These are phyloP conservation scores for Lunasporangiospora selenospora DNA, from an alignment of 192 early-diverging fungal species.

Conservation along the genomic window DNA sequence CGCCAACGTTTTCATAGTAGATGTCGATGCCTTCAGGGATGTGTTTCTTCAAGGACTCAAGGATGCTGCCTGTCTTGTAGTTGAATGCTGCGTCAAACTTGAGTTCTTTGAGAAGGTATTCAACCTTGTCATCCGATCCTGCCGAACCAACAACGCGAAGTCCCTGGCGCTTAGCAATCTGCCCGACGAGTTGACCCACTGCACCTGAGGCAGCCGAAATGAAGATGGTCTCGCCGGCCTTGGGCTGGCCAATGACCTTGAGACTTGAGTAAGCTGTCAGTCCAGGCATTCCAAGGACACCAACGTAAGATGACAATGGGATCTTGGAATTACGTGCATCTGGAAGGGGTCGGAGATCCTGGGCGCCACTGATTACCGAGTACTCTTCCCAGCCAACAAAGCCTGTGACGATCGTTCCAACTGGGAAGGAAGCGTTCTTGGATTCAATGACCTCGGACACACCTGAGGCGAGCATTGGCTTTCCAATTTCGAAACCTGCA, in stretches of 20 bases:
- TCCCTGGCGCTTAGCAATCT: constrained; percentile 78
- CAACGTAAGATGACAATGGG: constrained; percentile 31
- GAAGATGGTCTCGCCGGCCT: constrained; percentile 89
- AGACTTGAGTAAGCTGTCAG: constrained; percentile 27
- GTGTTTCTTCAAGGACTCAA: constrained; percentile 57
- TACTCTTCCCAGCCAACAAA: constrained; percentile 55
- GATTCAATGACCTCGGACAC: constrained; percentile 77
- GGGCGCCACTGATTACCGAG: constrained; percentile 16
- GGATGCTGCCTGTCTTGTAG: constrained; percentile 74
- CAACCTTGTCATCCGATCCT: constrained; percentile 79
- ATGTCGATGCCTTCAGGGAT: constrained; percentile 84
- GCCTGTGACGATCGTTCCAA: constrained; percentile 70
- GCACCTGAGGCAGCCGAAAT: constrained; percentile 79
- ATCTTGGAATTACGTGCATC: constrained; percentile 29
- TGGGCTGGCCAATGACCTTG: constrained; percentile 73
- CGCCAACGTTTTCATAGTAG: constrained; percentile 86
- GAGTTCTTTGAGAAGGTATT: constrained; percentile 63
- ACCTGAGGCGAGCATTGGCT: constrained; percentile 66
- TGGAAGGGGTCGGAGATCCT: constrained; percentile 17
- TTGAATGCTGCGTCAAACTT: constrained; percentile 85
- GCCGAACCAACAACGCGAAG: constrained; percentile 79
- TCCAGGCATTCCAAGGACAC: constrained; percentile 51
- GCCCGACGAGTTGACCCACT: constrained; percentile 75
- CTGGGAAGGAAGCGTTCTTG: constrained; percentile 59
- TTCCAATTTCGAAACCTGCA: constrained; percentile 44